Evolutionary conservation across 495 filamentous ascomycete genomes (phyloP).

Genomic region (Talaromyces thailandensis): DNA sequence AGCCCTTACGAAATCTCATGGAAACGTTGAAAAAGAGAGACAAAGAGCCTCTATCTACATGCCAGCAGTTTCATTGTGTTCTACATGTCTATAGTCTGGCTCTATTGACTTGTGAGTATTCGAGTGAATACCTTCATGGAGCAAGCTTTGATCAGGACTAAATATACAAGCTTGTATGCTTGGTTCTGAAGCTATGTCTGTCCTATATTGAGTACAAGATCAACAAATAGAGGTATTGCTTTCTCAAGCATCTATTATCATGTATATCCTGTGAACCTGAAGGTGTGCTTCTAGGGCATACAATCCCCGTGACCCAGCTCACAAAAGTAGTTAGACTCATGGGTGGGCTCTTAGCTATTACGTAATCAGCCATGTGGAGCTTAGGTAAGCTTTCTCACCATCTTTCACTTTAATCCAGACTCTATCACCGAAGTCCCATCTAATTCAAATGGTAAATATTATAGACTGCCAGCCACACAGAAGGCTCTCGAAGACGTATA

Average conservation of each 20-base stretch:
- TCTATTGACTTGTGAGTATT: not conserved
- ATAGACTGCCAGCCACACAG: not conserved
- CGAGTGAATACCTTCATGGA: not conserved
- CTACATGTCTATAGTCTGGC: not conserved
- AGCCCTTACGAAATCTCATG: not conserved
- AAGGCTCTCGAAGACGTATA: not conserved
- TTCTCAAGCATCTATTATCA: not conserved
- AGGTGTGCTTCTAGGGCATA: not conserved
- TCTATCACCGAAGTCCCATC: too few relatives aligned
- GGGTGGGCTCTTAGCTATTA: not conserved
- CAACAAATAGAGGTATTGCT: not conserved
- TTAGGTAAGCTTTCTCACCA: not conserved
- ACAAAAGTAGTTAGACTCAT: not conserved
- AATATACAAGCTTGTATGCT: not conserved
- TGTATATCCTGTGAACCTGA: not conserved
- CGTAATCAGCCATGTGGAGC: not conserved
- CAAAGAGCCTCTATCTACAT: not conserved
- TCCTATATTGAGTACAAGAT: too few relatives aligned
- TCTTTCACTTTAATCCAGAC: too few relatives aligned
- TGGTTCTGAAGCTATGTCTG: not conserved
- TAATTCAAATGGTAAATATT: not conserved
- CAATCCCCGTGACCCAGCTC: not conserved
- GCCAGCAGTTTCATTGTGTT: not conserved
- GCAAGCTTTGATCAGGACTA: not conserved
- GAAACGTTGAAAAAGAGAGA: not conserved